phyloP scores from a whole-genome alignment of 83 land plant species.

The Picea abies region DNA sequence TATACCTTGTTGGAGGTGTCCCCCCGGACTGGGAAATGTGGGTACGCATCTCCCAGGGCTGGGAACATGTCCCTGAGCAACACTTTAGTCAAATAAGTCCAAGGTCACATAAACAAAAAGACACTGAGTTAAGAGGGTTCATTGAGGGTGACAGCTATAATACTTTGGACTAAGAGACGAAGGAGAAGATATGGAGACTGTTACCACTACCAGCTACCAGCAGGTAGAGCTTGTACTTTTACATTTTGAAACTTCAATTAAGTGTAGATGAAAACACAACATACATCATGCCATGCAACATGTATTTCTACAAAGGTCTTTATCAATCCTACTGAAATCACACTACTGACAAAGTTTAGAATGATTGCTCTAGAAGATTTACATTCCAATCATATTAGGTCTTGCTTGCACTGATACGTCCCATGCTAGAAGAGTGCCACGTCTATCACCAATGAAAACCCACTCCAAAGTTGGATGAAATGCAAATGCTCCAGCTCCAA shows the following conservation, averaged over 20 bases:
- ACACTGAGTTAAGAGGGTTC: no score
- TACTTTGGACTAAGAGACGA: no score
- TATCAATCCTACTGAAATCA: not conserved
- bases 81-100: no score
- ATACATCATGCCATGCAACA: not conserved
- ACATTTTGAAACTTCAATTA: not conserved
- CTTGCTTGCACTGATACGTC: conserved; percentile 90
- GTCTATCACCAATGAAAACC: conserved; percentile 94
- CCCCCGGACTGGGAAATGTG: no score
- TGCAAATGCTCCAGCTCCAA: conserved; percentile 96
- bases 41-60: no score
- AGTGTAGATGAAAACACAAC: not conserved
- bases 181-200: no score
- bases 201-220: no score
- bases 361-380: conserved; percentile 27
- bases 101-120: no score
- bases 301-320: not conserved
- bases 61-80: no score
- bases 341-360: conserved; percentile 9
- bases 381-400: conserved; percentile 98
- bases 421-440: conserved; percentile 97
- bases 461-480: conserved; percentile 96
- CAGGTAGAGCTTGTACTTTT: not conserved
- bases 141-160: no score
- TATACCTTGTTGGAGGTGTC: no score